Evolutionary conservation across 2,329 filamentous ascomycete genomes (phyloP).

Genomic region (Colletotrichum gigasporum): DNA sequence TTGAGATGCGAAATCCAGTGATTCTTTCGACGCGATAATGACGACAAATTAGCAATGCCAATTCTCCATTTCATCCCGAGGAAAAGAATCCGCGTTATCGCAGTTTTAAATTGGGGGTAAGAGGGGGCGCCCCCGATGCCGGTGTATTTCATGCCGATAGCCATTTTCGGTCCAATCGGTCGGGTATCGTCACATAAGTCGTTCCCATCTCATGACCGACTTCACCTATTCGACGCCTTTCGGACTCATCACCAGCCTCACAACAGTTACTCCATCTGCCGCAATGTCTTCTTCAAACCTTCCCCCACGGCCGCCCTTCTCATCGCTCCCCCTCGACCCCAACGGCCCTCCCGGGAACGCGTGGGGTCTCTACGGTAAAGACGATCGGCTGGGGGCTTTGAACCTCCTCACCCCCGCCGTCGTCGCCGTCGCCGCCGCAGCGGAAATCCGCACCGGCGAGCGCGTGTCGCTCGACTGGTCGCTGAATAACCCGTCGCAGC

Average conservation of each 20-base stretch:
- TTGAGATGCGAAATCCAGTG: background rate
- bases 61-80: background rate
- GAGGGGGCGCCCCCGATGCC: background rate
- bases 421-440: slow-evolving; percentile 31
- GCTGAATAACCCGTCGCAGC: slow-evolving; percentile 40
- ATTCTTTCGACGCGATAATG: no score
- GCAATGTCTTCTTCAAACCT: background rate
- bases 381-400: slow-evolving; percentile 63
- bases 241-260: background rate
- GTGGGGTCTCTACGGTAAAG: slow-evolving; percentile 63
- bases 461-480: slow-evolving; percentile 47
- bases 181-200: no score
- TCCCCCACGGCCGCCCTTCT: slow-evolving; percentile 17
- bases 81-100: background rate
- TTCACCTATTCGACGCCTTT: background rate
- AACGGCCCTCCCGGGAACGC: slow-evolving; percentile 61
- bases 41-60: no score
- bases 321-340: slow-evolving; percentile 56
- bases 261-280: no score
- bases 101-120: background rate
- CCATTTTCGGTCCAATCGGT: background rate
- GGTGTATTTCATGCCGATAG: slow-evolving; percentile 11
- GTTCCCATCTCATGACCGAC: background rate
- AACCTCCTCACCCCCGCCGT: slow-evolving; percentile 64
- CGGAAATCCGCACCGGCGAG: slow-evolving; percentile 32